Percentiles rank a stretch among this genome's conserved stretches.
phyloP scores from a whole-genome alignment of 179 eudicot genomes.

The Vitellaria paradoxa region DNA sequence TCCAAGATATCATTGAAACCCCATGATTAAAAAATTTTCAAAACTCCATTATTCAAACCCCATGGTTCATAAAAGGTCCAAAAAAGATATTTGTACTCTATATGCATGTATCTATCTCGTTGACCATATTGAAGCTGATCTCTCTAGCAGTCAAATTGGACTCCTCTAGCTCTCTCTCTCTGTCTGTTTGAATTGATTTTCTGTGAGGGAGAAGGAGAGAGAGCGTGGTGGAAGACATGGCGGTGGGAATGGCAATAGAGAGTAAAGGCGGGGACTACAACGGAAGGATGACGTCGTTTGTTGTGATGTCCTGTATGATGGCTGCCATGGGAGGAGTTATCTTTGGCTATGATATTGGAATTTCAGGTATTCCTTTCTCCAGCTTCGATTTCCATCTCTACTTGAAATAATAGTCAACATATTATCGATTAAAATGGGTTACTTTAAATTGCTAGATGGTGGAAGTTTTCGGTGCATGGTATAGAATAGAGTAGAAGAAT shows the following conservation, averaged over 20 bases:
- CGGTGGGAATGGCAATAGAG: slow-evolving; percentile 10
- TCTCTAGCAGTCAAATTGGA: not conserved
- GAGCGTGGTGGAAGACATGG: slow-evolving; percentile 15
- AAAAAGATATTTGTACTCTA: no score
- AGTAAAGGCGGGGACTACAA: slow-evolving; percentile 17
- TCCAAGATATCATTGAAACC: no score
- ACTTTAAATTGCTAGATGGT: not conserved
- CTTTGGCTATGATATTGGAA: slow-evolving; percentile 35
- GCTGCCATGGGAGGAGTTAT: slow-evolving; percentile 38
- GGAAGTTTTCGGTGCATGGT: no score
- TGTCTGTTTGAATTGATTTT: not conserved
- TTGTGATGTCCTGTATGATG: slow-evolving; percentile 30
- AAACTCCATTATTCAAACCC: no score
- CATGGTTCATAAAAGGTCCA: no score
- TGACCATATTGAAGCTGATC: not conserved
- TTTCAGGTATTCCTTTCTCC: slow-evolving; percentile 22
- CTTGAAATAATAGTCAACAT: no score
- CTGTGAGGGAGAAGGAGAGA: not conserved
- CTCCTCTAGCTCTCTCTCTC: not conserved
- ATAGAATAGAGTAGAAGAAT: no score
- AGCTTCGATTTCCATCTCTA: no score
- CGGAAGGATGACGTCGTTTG: slow-evolving; percentile 30
- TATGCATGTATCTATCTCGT: no score
- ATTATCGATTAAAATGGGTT: no score
- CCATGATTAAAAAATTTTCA: no score